Base-by-base conservation (phyloP, 495 filamentous ascomycete species). In the Astrothelium subdiscretum region DNA sequence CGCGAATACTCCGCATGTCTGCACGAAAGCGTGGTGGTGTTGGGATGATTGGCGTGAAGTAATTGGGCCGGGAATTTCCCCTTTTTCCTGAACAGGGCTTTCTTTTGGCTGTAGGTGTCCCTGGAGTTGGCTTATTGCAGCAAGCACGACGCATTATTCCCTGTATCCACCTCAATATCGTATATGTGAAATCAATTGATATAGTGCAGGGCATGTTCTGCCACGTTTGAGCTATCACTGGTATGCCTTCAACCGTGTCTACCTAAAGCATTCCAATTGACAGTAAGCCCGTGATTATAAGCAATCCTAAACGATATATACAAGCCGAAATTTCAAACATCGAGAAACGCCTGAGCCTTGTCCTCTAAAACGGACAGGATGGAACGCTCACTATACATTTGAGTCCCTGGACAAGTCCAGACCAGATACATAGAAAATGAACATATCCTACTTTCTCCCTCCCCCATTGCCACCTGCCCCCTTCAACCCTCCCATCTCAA, bases 401-500 rank as follows among this genome's bases (percentile, higher is more conserved):
- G 22, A 11, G 24, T 26, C n/a, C 24, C n/a, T 20, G 29, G 4
- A 54, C 24, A 26, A 15, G 15, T 15, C 24, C n/a, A 54, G 26
- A 10, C 48, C n/a, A 27, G 8, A 27, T 54, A 54, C 20, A 48
- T 12, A 48, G 43, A 48, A 15, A 20, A 48, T 0, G n/a, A 48
- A 48, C n/a, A 15, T 48, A 5, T 5, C 5, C 20, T 48, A 5
- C 43, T 5, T 48, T 48, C 20, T 18, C 20, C 20, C 20, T 48
- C 20, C 20, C n/a, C 43, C 54, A 26, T 58, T 29, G 6, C 26
- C n/a, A 5, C 48, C 20, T 54, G 6, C 26, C 26, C 48, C 48
- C 48, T 54, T 54, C n/a, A 8, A 6, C n/a, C 54, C 31, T 26
- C 10, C 54, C n/a, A 8, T 35, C 5, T 62, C 59, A 68, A 52